These are phyloP conservation scores for Paracamarosporium sp. DNA, from an alignment of 2,329 filamentous ascomycete genomes.

Conservation along the genomic window DNA sequence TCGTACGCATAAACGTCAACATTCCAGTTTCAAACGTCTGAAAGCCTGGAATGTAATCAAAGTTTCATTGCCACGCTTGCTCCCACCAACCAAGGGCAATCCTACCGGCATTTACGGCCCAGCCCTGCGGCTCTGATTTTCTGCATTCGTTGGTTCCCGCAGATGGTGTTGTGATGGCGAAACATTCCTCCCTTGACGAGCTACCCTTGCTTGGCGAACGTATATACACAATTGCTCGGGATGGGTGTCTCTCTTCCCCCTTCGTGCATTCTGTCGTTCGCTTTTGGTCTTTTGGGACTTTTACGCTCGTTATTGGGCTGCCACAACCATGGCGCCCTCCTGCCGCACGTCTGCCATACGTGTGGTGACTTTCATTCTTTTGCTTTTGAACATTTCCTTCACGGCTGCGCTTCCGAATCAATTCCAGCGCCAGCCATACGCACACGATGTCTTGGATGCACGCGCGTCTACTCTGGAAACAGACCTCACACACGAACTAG, in stretches of 20 bases:
- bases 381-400: constrained; percentile 3
- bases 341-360: not conserved
- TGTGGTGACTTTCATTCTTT: constrained; percentile 6
- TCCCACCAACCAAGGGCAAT: not conserved
- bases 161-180: not conserved
- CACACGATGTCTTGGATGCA: not conserved
- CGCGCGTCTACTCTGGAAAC: not conserved
- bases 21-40: not conserved
- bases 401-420: not conserved
- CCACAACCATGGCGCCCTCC: constrained; percentile 7
- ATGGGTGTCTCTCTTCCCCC: not conserved
- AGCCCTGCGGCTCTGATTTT: not conserved
- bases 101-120: not conserved
- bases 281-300: not conserved
- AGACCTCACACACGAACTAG: not conserved
- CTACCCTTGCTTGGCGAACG: constrained; percentile 4
- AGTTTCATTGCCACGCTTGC: not conserved
- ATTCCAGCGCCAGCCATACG: not conserved
- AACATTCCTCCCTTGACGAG: constrained; percentile 6
- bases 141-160: not conserved
- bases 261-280: not conserved
- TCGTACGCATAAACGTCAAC: not conserved
- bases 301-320: constrained; percentile 2
- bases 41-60: not conserved
- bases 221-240: not conserved